Evolutionary conservation across 257 asterid species (phyloP), one percentile per base, ranked within the genome.

Genomic region (Fraxinus pennsylvanica): DNA sequence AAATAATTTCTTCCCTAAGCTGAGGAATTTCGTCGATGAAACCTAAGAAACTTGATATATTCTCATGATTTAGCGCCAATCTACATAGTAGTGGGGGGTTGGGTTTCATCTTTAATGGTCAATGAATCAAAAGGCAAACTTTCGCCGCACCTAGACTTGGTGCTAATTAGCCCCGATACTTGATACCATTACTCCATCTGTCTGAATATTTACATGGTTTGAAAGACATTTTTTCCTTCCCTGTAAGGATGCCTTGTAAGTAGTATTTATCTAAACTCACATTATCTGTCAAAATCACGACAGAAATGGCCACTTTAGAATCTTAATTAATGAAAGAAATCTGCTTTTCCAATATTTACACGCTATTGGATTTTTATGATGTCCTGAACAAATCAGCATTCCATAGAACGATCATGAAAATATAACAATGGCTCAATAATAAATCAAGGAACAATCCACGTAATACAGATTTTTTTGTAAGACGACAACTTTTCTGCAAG

Each of bases 391-490:
- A 63, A 63, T 63, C 36, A 10, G 36, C 36, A 63, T 9, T 61
- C 36, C 36, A 63, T 63, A 9, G 27, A 54, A 54, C 9, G 9
- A 63, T 63, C 17, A 63, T 2, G 33, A 63, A 3, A 59, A 63
- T 4, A 22, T 63, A 9, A 63, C 33, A 63, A 63, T 27, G 33
- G 17, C 69, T 63, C 35, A 9, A 25, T 22, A 63, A 76, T 33
- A 47, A 68, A 68, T 67, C 50, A 76, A 76, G 22, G 50, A 63
- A 35, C 21, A 29, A 72, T 70, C 15, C 13, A 33, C 47, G 39
- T 39, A 39, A 50, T 66, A 71, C 67, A 71, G 17, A 71, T 38
- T 47, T 50, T 38, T 5, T 47, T 71, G 35, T 43, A 43, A 2
- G 66, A 32, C 54, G 30, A 72, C 1, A 25, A 43, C 41, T 32